Base-by-base conservation (phyloP, 1,139 yeast species). In the Pichia sp. region DNA sequence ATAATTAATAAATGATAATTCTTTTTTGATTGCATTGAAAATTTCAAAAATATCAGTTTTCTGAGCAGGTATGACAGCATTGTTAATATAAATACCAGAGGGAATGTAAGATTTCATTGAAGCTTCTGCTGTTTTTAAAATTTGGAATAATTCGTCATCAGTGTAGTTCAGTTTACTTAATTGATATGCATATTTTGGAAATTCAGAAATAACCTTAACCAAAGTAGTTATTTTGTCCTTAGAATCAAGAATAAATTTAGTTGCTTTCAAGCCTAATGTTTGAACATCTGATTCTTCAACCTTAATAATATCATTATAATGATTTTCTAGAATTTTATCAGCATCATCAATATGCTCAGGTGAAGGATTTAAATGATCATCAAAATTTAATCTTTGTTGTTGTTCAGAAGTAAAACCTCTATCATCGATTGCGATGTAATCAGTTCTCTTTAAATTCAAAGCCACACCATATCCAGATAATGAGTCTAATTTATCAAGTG, bases 381-480 rank as follows among this genome's bases (percentile, higher is more conserved):
- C 48, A 30, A 59, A 52, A 12, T 32, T 39, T 23, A 59, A 34
- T 31, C 52, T 57, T 10, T 49, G 38, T 36, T 54, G 58, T 41
- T 54, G 60, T 23, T 56, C 59, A 6, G 49, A 43, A 11, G 56
- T 52, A 34, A 58, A 49, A 32, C 73, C 76, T 40, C 82, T 66
- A 50, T 80, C 87, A 55, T 81, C 87, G 46, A 79, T 71, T 3
- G 73, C 83, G n/a, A 78, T 64, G 50, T 81, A 80, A 52, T 82
- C 87, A 0, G 84, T 75, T 49, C 82, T 67, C 52, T 82, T 82
- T 49, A 82, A 57, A 1, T 80, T 73, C 41, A 83, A 59, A 36
- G 74, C 82, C 5, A 74, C 80, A 1, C 89, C 94, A 60, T 78
- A 87, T 0, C 94, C 95, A 8, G 76, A 57, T 30, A 85, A 59